A percentile compares a stretch with the other conserved stretches of the same genome.
Evolutionary conservation across 257 asterid species (phyloP).

Genomic region (Solanum lycopersicoides): DNA sequence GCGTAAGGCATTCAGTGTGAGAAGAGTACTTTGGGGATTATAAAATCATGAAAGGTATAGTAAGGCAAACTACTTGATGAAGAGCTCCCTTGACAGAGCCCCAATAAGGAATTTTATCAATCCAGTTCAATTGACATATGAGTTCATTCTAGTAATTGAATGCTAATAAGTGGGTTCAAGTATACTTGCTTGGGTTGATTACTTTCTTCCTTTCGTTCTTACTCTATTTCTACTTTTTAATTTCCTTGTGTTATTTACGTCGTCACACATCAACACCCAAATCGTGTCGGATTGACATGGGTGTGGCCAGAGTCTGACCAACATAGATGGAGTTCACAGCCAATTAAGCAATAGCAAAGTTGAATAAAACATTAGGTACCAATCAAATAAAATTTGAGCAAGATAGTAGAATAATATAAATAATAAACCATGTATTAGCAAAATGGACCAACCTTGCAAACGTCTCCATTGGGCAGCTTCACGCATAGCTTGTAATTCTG

Average conservation of each 20-base stretch:
- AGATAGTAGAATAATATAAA: background rate
- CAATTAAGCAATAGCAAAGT: background rate
- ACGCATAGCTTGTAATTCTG: slow-evolving; percentile 76
- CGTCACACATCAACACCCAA: background rate
- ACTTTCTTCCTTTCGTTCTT: background rate
- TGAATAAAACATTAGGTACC: background rate
- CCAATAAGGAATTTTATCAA: background rate
- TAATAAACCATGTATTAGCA: background rate
- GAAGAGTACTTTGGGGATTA: background rate
- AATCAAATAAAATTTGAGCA: background rate
- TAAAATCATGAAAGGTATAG: background rate
- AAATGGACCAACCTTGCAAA: slow-evolving; percentile 60
- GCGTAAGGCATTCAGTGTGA: background rate
- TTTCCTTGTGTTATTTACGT: background rate
- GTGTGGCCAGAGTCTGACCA: background rate
- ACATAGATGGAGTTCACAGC: background rate
- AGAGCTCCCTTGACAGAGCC: background rate
- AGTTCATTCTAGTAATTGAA: background rate
- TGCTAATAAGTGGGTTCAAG: background rate
- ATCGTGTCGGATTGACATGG: background rate
- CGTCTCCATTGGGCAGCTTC: slow-evolving; percentile 99
- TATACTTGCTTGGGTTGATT: background rate
- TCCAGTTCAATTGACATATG: background rate
- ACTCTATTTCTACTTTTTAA: background rate
- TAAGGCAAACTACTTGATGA: background rate